Evolutionary conservation across 179 eudicot genomes (phyloP).

Genomic region (Silene vulgaris): DNA sequence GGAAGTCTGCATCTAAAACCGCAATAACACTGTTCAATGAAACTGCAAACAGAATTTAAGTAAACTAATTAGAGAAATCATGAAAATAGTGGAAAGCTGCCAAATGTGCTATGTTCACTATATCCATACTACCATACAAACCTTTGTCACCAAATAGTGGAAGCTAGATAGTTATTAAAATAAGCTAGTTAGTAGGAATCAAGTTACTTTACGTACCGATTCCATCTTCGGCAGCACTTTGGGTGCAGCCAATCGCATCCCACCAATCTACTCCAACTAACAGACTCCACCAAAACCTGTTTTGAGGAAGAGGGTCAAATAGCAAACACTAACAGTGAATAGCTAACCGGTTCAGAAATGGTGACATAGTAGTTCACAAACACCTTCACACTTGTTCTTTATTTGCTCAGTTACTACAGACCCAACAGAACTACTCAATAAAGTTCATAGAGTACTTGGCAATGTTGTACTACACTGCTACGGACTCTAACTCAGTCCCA

Average conservation of each 20-base stretch:
- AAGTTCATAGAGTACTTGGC: too few species aligned
- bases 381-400: too few species aligned
- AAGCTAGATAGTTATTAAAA: background rate
- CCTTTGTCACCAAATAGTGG: background rate
- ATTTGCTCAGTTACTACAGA: too few species aligned
- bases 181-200: background rate
- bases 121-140: background rate
- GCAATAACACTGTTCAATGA: constrained; percentile 96
- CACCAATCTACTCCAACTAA: constrained; percentile 99
- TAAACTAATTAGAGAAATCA: constrained; percentile 4
- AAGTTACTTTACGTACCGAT: constrained; percentile 51
- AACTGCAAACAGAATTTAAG: constrained; percentile 41
- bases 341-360: background rate
- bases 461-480: too few species aligned
- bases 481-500: too few species aligned
- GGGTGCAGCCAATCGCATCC: constrained; percentile 99
- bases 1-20: constrained; percentile 93
- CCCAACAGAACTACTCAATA: too few species aligned
- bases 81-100: background rate
- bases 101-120: background rate
- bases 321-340: background rate
- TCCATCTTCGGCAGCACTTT: constrained; percentile 99
- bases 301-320: constrained; percentile 2
- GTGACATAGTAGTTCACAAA: background rate
- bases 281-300: constrained; percentile 99